These are phyloP conservation scores for Xylaria grammica DNA, from an alignment of 495 filamentous ascomycete genomes.

Conservation along the genomic window DNA sequence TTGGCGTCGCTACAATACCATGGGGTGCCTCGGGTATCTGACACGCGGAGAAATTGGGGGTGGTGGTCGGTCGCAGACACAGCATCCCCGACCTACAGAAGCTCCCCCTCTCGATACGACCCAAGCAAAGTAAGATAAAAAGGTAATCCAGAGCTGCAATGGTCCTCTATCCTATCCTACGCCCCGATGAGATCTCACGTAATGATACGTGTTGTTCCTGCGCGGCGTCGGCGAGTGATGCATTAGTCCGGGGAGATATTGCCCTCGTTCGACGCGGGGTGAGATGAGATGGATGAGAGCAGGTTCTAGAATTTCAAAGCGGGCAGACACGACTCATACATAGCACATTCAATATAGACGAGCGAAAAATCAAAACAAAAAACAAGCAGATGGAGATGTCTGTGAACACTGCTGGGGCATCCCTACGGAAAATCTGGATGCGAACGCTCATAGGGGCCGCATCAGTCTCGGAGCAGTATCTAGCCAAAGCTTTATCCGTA, in stretches of 20 bases:
- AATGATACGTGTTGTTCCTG: constrained; percentile 15
- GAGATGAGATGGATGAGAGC: background rate
- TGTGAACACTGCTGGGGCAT: background rate
- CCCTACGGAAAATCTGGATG: background rate
- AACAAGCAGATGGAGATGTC: background rate
- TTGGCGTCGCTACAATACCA: background rate
- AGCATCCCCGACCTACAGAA: background rate
- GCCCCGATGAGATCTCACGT: background rate
- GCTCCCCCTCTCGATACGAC: constrained; percentile 6
- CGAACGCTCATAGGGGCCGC: background rate
- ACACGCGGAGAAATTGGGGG: constrained; percentile 12
- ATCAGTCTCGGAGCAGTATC: background rate
- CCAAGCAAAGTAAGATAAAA: background rate
- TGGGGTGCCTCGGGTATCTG: background rate
- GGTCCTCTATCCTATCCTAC: constrained; percentile 6
- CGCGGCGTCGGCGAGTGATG: constrained; percentile 4
- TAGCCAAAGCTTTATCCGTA: constrained; percentile 7
- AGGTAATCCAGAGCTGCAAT: no score
- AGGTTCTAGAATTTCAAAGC: background rate
- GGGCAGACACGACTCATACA: background rate
- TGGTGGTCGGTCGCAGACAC: background rate
- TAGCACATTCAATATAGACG: background rate
- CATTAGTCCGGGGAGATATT: constrained; percentile 2
- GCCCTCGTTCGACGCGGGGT: background rate
- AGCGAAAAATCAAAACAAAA: background rate